phyloP scores from a whole-genome alignment of 2,329 filamentous ascomycete genomes.

The Albifimbria verrucaria region DNA sequence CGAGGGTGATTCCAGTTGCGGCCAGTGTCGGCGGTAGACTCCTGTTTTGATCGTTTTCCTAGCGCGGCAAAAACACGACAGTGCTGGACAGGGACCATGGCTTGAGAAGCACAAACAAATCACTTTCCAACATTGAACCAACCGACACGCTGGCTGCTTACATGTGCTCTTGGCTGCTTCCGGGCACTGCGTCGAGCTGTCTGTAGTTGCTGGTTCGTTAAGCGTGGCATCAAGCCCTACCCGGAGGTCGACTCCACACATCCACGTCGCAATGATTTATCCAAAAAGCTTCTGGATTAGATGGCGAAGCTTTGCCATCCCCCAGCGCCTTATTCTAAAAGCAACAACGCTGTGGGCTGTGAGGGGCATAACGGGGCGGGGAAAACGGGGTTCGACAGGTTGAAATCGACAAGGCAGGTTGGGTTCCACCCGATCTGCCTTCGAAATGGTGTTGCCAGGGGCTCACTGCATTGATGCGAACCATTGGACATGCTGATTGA shows the following conservation, averaged over 20 bases:
- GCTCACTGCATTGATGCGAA: not conserved
- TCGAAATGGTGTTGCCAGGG: not conserved
- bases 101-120: not conserved
- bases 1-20: not conserved
- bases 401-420: not conserved
- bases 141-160: not conserved
- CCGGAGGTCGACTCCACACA: not conserved
- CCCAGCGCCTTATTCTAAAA: not conserved
- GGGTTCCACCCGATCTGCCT: not conserved
- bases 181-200: too few species aligned
- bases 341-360: not conserved
- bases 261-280: not conserved
- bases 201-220: too few species aligned
- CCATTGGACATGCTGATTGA: not conserved
- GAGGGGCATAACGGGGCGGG: constrained; percentile 6
- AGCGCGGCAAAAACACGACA: not conserved
- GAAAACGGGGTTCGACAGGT: not conserved
- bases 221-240: not conserved
- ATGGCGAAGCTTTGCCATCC: constrained; percentile 1
- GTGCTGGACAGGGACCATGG: not conserved
- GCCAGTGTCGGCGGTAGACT: not conserved
- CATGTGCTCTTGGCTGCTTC: not conserved
- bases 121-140: not conserved
- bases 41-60: not conserved
- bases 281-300: constrained; percentile 2